Conservation (phyloP, 2,329 filamentous ascomycete species). For the Hymenoscyphus linearis region DNA sequence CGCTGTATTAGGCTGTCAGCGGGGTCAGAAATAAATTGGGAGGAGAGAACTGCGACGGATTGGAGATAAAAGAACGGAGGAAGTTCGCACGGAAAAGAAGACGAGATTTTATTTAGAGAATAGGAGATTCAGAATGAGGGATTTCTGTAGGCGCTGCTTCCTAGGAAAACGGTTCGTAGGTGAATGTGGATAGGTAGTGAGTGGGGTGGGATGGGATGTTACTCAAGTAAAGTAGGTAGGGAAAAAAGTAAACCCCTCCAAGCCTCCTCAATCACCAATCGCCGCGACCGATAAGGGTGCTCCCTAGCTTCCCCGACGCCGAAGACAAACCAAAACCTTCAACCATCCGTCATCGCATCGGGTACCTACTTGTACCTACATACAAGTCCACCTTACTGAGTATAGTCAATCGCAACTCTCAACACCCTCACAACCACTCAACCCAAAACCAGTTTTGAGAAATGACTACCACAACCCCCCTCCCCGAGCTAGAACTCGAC, state of each 20-base stretch:
- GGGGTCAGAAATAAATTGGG: constrained; percentile 9
- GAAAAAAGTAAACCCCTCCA: background rate
- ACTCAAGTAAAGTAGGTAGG: too few relatives aligned
- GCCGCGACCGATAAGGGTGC: background rate
- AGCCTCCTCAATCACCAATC: background rate
- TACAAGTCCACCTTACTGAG: background rate
- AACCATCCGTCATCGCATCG: background rate
- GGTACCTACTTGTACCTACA: background rate
- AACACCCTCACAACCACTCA: constrained; percentile 8
- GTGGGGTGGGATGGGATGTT: constrained; percentile 1
- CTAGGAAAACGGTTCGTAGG: background rate
- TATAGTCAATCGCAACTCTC: background rate
- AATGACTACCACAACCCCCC: constrained; percentile 22
- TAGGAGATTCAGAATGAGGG: background rate
- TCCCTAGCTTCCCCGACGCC: constrained; percentile 1
- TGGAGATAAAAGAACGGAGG: background rate
- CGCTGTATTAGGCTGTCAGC: constrained; percentile 17
- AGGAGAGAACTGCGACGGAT: background rate
- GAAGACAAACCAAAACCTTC: background rate
- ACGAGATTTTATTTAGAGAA: background rate
- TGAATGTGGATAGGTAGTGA: background rate
- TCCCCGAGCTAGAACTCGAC: constrained; percentile 54
- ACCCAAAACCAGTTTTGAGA: constrained; percentile 22
- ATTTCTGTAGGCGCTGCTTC: background rate
- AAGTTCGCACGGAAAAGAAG: background rate